Conservation (phyloP, 1,284 basidiomycete genomes). For the Ceratobasidium sp. region DNA sequence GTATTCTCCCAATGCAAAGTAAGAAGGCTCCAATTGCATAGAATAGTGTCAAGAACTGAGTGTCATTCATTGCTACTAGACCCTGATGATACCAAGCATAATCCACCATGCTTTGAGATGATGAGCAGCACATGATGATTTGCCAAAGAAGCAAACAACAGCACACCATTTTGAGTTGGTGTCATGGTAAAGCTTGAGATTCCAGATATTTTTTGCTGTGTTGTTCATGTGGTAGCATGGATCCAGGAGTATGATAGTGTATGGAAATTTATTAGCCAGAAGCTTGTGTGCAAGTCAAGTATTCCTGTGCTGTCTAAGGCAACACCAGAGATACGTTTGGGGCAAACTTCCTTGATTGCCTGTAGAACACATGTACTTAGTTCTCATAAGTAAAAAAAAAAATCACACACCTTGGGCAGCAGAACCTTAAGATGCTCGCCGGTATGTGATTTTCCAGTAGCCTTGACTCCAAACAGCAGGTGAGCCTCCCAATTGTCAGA, state of each 20-base stretch:
- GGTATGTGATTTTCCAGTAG: constrained; percentile 10
- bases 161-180: constrained; percentile 47
- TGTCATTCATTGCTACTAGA: neutral
- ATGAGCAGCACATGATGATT: constrained; percentile 48
- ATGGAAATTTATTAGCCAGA: constrained; percentile 46
- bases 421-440: constrained; percentile 2
- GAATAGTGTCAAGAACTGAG: neutral
- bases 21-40: neutral
- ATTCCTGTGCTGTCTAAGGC: constrained; percentile 54
- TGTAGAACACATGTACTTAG: constrained; percentile 16
- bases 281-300: constrained; percentile 48
- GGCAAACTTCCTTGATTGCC: constrained; percentile 50
- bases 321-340: constrained; percentile 47
- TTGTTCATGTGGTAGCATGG: constrained; percentile 52
- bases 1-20: neutral
- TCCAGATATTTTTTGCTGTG: constrained; percentile 52
- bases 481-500: constrained; percentile 40
- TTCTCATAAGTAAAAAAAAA: neutral
- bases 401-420: neutral
- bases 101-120: constrained; percentile 46
- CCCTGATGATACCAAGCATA: neutral
- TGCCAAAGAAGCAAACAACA: constrained; percentile 48
- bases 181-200: constrained; percentile 48
- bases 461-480: constrained; percentile 47
- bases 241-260: constrained; percentile 52